Base-by-base conservation (phyloP, 805 yeast species). In the Pachysolen tannophilus region DNA sequence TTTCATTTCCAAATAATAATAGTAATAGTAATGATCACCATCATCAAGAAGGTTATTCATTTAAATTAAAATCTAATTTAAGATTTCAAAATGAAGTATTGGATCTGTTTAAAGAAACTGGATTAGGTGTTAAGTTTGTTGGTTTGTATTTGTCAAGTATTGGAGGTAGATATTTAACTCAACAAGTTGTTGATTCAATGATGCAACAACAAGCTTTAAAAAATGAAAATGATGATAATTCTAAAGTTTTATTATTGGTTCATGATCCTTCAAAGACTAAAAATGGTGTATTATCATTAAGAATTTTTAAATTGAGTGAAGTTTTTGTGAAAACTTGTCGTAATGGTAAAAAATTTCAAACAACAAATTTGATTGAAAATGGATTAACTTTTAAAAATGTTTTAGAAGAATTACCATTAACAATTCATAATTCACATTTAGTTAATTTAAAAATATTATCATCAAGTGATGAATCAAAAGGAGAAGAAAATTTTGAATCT, bases 121-220 rank as follows among this genome's bases (percentile, higher is more conserved):
- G 80, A 32, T 65, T 73, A 41, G 88, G 87, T 30, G 66, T 75
- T 28, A 82, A 78, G 51, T 67, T 78, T 41, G 72, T 78, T 43
- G 95, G 95, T 23, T 85, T 88, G 86, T 85, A 82, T 61, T 74
- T 83, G 52, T 67, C 81, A 29, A 68, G 86, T 20, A 61, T 65
- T 34, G 70, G 82, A 26, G 92, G 92, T 30, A 76, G 76, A 53
- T 78, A 77, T 52, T 72, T 78, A 49, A 75, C 78, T 40, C 69
- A 72, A 36, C 73, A 74, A 36, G 65, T 82, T 34, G 66, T 86
- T 20, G 94, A 85, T 47, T 68, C 77, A 26, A 67, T 85, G 61
- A 72, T 77, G 30, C 72, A 72, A 40, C 74, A 73, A 52, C 92
- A 83, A 38, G 39, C 43, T 29, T 45, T 46, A 24, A 41, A 44